Percentiles rank a stretch among this genome's conserved stretches.
Conservation (phyloP, 2,329 filamentous ascomycete genomes). For the Helminthosporium solani region DNA sequence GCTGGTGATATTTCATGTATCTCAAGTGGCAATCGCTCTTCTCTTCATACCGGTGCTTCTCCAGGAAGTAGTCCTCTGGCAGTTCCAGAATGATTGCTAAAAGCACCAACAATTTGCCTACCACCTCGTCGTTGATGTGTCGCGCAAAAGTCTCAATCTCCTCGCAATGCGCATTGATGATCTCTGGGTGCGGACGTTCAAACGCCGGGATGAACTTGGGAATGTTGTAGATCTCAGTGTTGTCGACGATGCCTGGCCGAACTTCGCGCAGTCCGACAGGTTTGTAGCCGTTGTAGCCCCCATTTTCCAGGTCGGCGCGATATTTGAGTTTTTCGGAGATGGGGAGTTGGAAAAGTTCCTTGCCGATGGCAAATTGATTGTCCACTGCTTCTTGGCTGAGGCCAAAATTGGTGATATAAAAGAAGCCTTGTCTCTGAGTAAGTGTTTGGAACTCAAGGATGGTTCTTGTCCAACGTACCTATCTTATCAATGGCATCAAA, state of each 20-base stretch:
- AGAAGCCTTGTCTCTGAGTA: conserved; percentile 10
- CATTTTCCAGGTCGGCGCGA: conserved; percentile 15
- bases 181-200: conserved; percentile 33
- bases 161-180: conserved; percentile 41
- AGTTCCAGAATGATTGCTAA: conserved; percentile 61
- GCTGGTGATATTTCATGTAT: conserved; percentile 59
- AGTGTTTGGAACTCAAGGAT: too few species aligned
- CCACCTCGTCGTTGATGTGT: conserved; percentile 37
- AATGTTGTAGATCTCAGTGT: conserved; percentile 60
- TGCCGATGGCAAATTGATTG: conserved; percentile 17
- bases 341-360: conserved; percentile 12
- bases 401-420: conserved; percentile 18
- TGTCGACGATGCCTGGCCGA: conserved; percentile 49
- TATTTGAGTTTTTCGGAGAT: conserved; percentile 16
- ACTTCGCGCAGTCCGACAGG: conserved; percentile 20
- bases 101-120: conserved; percentile 51
- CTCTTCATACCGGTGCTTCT: conserved; percentile 58
- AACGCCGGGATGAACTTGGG: conserved; percentile 62
- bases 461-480: too few species aligned
- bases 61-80: conserved; percentile 56
- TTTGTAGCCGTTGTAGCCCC: conserved; percentile 52
- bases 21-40: conserved; percentile 60
- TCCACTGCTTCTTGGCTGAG: conserved; percentile 16
- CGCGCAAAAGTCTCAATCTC: conserved; percentile 58
- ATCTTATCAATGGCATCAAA: conserved; percentile 2